Base-by-base conservation (phyloP, 805 yeast genomes). In the Grigorovia humatica region DNA sequence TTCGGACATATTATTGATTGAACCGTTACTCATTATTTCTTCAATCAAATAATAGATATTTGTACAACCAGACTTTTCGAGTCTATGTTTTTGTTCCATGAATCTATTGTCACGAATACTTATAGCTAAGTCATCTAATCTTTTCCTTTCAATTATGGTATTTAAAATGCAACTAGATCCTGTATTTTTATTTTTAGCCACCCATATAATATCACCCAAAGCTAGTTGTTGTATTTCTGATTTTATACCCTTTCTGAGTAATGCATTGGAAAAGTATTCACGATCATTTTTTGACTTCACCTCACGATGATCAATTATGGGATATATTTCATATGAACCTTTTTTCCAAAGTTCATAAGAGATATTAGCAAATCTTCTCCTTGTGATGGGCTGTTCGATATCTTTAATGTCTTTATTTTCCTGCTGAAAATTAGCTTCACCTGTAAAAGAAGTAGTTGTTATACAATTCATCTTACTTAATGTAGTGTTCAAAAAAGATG, bases 41-140 rank as follows among this genome's bases (percentile, higher is more conserved):
- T 93, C 99, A 15, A 93, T 78, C 2, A 93, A 63, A 59, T 93
- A 93, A 57, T 80, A 82, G 18, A 83, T 78, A 56, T 85, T 76
- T 18, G 71, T 70, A 61, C 90, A 70, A 0, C 86, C 88, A 0
- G 93, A 77, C 64, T 82, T 77, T 48, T 75, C 75, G 52, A 93
- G 71, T 50, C 99, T 75, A 17, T 75, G 69, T 62, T 91, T 90
- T 64, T 93, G 99, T 64, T 93, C 99, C 51, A 75, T 73, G 60
- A 85, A 89, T 48, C 99, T 70, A 1, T 96, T 96, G 67, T 93
- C 99, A 54, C 78, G 76, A 46, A 93, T 88, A 49, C 96, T 86
- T 38, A 74, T 62, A 0, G 85, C 85, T 59, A 93, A 75, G 72
- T 93, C 99, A 62, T 88, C 95, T 45, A 90, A 67, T 51, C 96